A percentile compares a stretch with the other conserved stretches of the same genome.
These are phyloP conservation scores for Aspergillus ruber DNA, from an alignment of 2,329 filamentous ascomycete genomes.

Conservation along the genomic window DNA sequence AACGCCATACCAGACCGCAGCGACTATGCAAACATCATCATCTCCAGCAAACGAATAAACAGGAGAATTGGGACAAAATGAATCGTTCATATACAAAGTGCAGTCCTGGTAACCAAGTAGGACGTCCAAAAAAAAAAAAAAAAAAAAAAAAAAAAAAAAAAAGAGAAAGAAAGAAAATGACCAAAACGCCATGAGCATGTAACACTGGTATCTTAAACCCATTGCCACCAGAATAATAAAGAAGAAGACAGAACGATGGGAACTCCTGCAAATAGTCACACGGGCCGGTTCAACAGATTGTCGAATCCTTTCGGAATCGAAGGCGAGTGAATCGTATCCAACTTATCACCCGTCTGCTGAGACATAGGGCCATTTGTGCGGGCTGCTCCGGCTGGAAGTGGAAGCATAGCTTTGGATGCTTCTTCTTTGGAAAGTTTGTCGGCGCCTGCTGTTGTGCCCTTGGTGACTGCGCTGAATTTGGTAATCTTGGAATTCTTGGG, in stretches of 20 bases:
- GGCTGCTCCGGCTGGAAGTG: conserved; percentile 27
- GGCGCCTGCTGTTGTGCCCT: conserved; percentile 14
- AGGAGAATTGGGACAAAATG: background rate
- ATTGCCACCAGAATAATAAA: conserved; percentile 4
- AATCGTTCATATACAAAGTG: background rate
- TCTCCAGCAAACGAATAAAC: background rate
- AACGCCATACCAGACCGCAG: background rate
- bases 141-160: background rate
- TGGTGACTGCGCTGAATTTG: conserved; percentile 28
- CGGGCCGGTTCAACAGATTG: conserved; percentile 12
- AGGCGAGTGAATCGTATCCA: conserved; percentile 18
- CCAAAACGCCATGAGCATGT: conserved; percentile 18
- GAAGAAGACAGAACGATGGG: conserved; percentile 1
- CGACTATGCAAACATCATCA: background rate
- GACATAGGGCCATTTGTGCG: conserved; percentile 33
- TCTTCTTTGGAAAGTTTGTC: conserved; percentile 19
- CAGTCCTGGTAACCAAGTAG: background rate
- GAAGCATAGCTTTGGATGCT: conserved; percentile 27
- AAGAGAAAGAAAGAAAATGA: background rate
- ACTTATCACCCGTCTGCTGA: conserved; percentile 13
- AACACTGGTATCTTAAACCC: conserved; percentile 30
- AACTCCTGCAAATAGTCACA: background rate
- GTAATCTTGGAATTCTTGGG: conserved; percentile 24
- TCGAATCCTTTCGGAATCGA: conserved; percentile 20
- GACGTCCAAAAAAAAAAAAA: no score